phyloP scores from a whole-genome alignment of 495 filamentous ascomycete genomes.

The Lophiostoma macrostomum region DNA sequence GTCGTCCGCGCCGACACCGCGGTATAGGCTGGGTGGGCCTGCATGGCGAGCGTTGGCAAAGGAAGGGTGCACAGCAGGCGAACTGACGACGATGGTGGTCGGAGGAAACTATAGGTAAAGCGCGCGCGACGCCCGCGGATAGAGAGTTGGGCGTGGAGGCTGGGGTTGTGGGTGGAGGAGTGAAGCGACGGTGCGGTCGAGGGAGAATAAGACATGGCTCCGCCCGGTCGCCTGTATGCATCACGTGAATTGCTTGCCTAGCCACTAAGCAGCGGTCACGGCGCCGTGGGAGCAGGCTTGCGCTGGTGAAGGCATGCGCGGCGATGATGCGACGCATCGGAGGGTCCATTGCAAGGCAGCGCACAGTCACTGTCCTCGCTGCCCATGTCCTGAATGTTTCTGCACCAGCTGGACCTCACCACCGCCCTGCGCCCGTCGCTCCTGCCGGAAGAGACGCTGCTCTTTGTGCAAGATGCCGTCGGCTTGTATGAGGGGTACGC shows the following conservation, averaged over 20 bases:
- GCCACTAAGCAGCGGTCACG: too few relatives aligned
- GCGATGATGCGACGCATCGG: background rate
- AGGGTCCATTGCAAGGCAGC: background rate
- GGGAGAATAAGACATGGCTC: too few relatives aligned
- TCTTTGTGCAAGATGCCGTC: slow-evolving; percentile 96
- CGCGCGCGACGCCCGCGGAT: background rate
- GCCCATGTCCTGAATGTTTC: slow-evolving; percentile 78
- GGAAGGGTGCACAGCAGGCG: too few relatives aligned
- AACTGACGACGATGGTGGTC: too few relatives aligned
- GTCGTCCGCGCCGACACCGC: slow-evolving; percentile 47
- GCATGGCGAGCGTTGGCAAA: background rate
- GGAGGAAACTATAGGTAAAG: background rate
- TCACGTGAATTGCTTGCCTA: too few relatives aligned
- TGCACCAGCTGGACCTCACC: slow-evolving; percentile 91
- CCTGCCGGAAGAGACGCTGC: slow-evolving; percentile 80
- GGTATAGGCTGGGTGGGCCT: slow-evolving; percentile 46
- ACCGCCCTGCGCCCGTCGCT: slow-evolving; percentile 89
- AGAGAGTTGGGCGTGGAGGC: background rate
- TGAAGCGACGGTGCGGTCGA: too few relatives aligned
- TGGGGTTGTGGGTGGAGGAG: background rate
- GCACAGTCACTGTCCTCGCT: background rate
- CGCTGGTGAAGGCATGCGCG: background rate
- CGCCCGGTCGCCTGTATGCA: too few relatives aligned
- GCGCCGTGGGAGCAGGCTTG: too few relatives aligned
- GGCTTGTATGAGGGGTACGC: slow-evolving; percentile 95